Base-by-base conservation (phyloP, 2,329 filamentous ascomycete genomes). In the Fusarium veterinarium region DNA sequence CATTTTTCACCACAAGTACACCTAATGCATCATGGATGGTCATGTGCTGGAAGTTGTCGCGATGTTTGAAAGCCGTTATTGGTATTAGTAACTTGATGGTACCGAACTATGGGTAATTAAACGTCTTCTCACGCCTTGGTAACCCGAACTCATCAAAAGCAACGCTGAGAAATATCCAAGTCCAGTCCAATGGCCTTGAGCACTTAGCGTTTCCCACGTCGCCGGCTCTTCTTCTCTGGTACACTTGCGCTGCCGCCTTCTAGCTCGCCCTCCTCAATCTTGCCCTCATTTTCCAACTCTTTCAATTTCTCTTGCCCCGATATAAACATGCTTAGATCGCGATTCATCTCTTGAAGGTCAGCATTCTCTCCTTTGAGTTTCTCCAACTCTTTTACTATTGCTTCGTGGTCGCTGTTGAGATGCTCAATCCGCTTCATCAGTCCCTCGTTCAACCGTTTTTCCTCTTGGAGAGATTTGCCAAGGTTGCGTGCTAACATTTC, bases 281-380 rank as follows among this genome's bases (percentile, higher is more conserved):
- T 80, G 1, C 88, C 90, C 73, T 87, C 87, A 33, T 87, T 88
- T 80, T 90, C 89, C 82, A 95, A 83, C 80, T 91, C 88, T 83
- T 89, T 91, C 75, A 98, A 82, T 82, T 94, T 95, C 82, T 96
- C 91, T 81, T 93, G 90, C 0, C 93, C 92, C 25, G 91, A 93
- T 67, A 98, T 95, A 78, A 95, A 97, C 87, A 97, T 95, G 56
- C 87, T 91, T 79, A 98, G 80, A 80, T 98, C 95, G 19, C 93
- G 89, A 79, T 97, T 97, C 86, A 95, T 92, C 80, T 97, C 95
- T 73, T 91, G 90, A 46, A 97, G 83, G 74, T 97, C 94, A 42
- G 84, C 87, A 73, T 93, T 92, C 80, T 94, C 90, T 19, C 76
- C 79, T 75, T 88, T 88, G 8, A 93, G 81, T 44, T 85, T 85